A percentile compares a stretch with the other conserved stretches of the same genome.
Evolutionary conservation across 2,329 filamentous ascomycete species (phyloP).

Genomic region (Alternaria brassicicola): DNA sequence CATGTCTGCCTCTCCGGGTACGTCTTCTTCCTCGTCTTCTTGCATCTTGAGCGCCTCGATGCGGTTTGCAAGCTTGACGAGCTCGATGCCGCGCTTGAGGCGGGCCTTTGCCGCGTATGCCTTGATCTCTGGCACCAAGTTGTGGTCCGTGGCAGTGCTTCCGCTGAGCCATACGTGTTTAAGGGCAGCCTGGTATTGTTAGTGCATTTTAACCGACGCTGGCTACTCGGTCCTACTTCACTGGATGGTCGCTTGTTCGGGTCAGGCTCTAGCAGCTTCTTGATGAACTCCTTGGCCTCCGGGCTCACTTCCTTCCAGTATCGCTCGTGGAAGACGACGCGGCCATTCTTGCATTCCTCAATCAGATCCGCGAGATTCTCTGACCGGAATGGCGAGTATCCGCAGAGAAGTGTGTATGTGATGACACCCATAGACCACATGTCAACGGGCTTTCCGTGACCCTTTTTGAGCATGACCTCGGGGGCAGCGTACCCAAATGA

Average conservation of each 20-base stretch:
- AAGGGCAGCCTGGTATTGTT: conserved; percentile 68
- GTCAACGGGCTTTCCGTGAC: conserved; percentile 96
- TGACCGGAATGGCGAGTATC: conserved; percentile 96
- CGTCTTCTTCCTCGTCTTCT: conserved; percentile 82
- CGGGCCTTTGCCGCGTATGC: conserved; percentile 91
- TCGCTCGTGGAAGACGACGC: conserved; percentile 92
- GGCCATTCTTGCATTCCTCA: conserved; percentile 84
- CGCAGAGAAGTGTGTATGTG: conserved; percentile 96
- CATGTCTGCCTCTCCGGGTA: conserved; percentile 63
- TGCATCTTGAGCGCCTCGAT: conserved; percentile 94
- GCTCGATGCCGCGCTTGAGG: conserved; percentile 90
- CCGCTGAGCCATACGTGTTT: conserved; percentile 88
- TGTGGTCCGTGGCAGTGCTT: conserved; percentile 90
- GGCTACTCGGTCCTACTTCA: conserved; percentile 59
- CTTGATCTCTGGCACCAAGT: conserved; percentile 95
- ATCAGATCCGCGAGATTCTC: conserved; percentile 93
- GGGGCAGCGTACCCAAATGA: conserved; percentile 98
- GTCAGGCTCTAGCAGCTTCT: conserved; percentile 76
- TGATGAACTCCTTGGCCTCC: conserved; percentile 95
- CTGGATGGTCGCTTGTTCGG: conserved; percentile 79
- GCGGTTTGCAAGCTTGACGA: conserved; percentile 93
- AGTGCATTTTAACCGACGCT: conserved; percentile 6
- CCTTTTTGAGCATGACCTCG: conserved; percentile 97
- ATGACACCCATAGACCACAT: conserved; percentile 99
- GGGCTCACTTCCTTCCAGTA: conserved; percentile 98